Base-by-base conservation (phyloP, 2,329 filamentous ascomycete species). In the Grosmannia huntii region DNA sequence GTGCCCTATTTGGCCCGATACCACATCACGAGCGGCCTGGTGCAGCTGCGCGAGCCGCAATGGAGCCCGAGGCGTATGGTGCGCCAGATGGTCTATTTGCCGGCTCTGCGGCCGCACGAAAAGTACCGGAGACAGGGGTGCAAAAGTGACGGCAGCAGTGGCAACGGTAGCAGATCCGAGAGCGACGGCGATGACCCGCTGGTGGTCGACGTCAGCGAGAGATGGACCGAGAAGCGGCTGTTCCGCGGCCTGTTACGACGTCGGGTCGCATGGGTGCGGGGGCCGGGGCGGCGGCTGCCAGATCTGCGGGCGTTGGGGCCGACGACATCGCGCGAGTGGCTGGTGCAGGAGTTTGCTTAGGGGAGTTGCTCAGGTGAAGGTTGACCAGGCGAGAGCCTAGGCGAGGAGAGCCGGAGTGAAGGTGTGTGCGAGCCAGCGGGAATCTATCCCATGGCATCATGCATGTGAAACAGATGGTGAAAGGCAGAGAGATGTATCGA, bases 1-100 rank as follows among this genome's bases (percentile, higher is more conserved):
- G 57, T 81, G 9, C 73, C 73, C 0, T 67, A 68, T 25, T 61
- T 63, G 2, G 62, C 73, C 11, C 54, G 57, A 31, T 76, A 77
- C 61, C 65, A 61, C 36, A 72, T 69, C 0, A 61, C 65, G 1
- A 68, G 67, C 0, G 77, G 77, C 1, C 57, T 65, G n/a, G 68
- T 81, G 11, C 41, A 68, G 3, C 67, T 79, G 27, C 1, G 64
- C 61, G 66, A 68, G 44, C 60, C 61, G 21, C 44, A 49, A 25
- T 10, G 23, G 14, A 55, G 57, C 28, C 21, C 48, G 6, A 57
- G 55, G 36, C n/a, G 53, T 16, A 4, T 23, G 5, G 11, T 27
- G 33, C 33, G 10, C 9, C 27, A 51, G 28, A 25, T 38, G 6
- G 58, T 57, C n/a, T 41, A 52, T 23, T 36, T 62, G 33, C 61